A percentile compares a stretch with the other conserved stretches of the same genome.
Conservation (phyloP, 495 filamentous ascomycete genomes). For the Chaetomium tenue region DNA sequence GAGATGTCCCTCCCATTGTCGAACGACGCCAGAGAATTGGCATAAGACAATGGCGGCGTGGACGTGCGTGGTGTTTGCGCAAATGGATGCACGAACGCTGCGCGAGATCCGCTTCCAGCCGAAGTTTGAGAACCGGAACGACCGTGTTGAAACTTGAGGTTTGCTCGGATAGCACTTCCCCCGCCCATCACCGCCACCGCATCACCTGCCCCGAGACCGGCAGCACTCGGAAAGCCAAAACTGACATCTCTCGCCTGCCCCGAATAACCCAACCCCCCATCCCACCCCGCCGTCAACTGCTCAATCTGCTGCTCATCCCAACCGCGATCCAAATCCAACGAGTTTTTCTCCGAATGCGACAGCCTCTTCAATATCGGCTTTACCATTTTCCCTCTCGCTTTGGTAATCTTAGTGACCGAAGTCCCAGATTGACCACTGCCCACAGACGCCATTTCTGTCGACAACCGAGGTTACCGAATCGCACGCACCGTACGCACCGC, state of each 20-base stretch:
- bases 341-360: slow-evolving; percentile 53
- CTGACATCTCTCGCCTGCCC: slow-evolving; percentile 34
- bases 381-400: slow-evolving; percentile 44
- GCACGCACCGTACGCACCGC: not conserved
- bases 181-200: slow-evolving; percentile 12
- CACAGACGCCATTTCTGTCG: slow-evolving; percentile 40
- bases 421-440: slow-evolving; percentile 31
- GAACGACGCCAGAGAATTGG: slow-evolving; percentile 51
- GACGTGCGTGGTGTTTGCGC: slow-evolving; percentile 57
- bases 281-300: slow-evolving; percentile 31
- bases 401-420: slow-evolving; percentile 43
- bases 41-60: slow-evolving; percentile 55
- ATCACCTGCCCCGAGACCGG: slow-evolving; percentile 3
- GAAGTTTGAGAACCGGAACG: slow-evolving; percentile 54
- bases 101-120: slow-evolving; percentile 43
- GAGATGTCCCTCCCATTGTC: slow-evolving; percentile 47
- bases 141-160: slow-evolving; percentile 44
- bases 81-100: slow-evolving; percentile 56
- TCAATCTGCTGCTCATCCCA: slow-evolving; percentile 49
- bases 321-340: slow-evolving; percentile 52
- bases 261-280: slow-evolving; percentile 20
- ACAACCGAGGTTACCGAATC: not conserved
- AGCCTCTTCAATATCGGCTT: slow-evolving; percentile 58
- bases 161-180: slow-evolving; percentile 22
- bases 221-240: slow-evolving; percentile 28